Conservation (phyloP, 305 asterid genomes). For the Rubia occidens region DNA sequence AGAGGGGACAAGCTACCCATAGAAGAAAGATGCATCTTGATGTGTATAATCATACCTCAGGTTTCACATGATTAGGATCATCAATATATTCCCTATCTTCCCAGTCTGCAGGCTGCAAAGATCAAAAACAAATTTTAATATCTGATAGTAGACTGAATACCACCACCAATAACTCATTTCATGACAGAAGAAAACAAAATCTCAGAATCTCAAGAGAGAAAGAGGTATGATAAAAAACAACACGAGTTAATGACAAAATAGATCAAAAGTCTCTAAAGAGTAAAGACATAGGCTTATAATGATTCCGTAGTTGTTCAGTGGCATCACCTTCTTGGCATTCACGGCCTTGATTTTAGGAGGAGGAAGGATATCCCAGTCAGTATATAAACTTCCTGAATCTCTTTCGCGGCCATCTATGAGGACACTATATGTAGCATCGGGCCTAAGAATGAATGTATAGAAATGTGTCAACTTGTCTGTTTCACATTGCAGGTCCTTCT, state of each 20-base stretch:
- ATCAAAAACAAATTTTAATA: conserved; percentile 9
- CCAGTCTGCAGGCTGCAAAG: conserved; percentile 92
- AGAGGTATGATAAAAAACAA: too few species aligned
- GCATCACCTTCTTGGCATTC: conserved; percentile 72
- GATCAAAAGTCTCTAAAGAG: conserved; percentile 1
- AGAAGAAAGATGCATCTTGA: neutral
- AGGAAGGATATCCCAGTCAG: conserved; percentile 97
- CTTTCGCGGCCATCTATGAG: conserved; percentile 87
- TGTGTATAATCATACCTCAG: conserved; percentile 45
- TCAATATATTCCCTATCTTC: conserved; percentile 88
- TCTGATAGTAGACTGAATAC: neutral
- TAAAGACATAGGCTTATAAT: neutral
- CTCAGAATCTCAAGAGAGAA: neutral
- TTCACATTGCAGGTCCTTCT: conserved; percentile 90
- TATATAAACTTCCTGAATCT: conserved; percentile 95
- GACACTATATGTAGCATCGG: conserved; percentile 77
- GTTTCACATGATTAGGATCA: conserved; percentile 68
- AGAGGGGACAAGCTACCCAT: neutral
- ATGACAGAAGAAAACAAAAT: neutral
- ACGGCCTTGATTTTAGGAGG: conserved; percentile 79
- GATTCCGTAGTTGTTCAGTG: conserved; percentile 4
- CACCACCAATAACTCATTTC: neutral
- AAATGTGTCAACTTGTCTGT: conserved; percentile 93
- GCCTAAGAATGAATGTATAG: conserved; percentile 85
- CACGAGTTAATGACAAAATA: neutral